Evolutionary conservation across 2,329 filamentous ascomycete species (phyloP), one percentile per base, ranked within the genome.

Genomic region (Alternaria arborescens): DNA sequence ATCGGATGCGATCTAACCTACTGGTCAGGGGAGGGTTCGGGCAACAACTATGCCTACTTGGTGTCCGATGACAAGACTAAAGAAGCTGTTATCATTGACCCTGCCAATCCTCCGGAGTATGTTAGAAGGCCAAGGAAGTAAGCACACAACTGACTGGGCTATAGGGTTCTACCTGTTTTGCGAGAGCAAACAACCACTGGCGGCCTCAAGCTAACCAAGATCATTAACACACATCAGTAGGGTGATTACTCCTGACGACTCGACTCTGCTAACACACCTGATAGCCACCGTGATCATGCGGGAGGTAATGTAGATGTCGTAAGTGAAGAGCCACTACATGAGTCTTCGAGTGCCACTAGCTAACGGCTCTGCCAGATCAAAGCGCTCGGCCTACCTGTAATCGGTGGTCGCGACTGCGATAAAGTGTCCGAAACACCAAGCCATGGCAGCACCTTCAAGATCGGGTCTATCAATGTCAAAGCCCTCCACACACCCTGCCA

Each of bases 201-300:
- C 16, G 86, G 87, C 69, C 92, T 97, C 74, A 94, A 96, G 70
- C 82, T 99, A 64, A 93, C 86, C 24, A 91, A 89, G 51, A 97
- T 99, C 75, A 89, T 98, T 72, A 99, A 99, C 77, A 99, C 95
- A 2, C 95, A 99, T 75, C 94, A 98, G 94, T 97, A 83, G 80
- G 91, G 79, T 24, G 36, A 1, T 24, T 10, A 8, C 16, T 26
- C 5, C 16, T 22, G 20, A 7, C 10, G 8, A 18, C 34, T 4
- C 2, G 20, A 16, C 11, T 11, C 14, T n/a, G 41, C 59, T 71
- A 16, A 72, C 43, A 52, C 18, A 8, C 34, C n/a, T 30, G 20
- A 40, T 62, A 97, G 94, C 77, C 95, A 99, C 77, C 90, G 90
- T 84, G 95, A 99, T 69, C 95, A 99, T 79, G 90, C 95, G 1